phyloP scores from a whole-genome alignment of 306 rosid species.

The Sophora flavescens region DNA sequence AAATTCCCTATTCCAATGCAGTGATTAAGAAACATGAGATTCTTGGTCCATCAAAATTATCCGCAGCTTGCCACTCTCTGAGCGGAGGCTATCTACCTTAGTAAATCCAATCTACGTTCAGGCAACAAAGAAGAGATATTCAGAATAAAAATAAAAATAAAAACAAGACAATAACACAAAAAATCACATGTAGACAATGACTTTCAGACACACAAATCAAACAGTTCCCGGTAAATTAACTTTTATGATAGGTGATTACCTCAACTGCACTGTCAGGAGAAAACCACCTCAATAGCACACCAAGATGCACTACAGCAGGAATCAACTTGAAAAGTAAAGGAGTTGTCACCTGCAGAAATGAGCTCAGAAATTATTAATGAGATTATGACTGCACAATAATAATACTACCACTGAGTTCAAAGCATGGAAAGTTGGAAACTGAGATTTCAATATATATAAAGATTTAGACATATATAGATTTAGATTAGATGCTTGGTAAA shows the following conservation, averaged over 20 bases:
- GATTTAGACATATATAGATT: no score
- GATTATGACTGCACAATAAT: slow-evolving; percentile 19
- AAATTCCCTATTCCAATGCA: slow-evolving; percentile 31
- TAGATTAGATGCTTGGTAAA: slow-evolving; percentile 3
- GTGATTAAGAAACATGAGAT: slow-evolving; percentile 53
- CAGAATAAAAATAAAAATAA: slow-evolving; percentile 10
- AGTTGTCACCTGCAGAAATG: slow-evolving; percentile 81
- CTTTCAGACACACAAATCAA: slow-evolving; percentile 1
- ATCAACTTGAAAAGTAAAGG: slow-evolving; percentile 95
- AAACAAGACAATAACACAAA: slow-evolving; percentile 9
- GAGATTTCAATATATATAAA: slow-evolving; percentile 26
- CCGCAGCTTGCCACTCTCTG: slow-evolving; percentile 92
- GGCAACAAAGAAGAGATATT: slow-evolving; percentile 35
- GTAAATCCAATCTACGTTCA: slow-evolving; percentile 64
- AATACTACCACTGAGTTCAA: not conserved
- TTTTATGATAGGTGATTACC: slow-evolving; percentile 53
- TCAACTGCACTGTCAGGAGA: slow-evolving; percentile 78
- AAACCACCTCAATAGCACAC: slow-evolving; percentile 92
- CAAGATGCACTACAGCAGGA: slow-evolving; percentile 95
- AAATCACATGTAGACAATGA: not conserved
- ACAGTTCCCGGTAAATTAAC: slow-evolving; percentile 23
- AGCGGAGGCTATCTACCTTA: slow-evolving; percentile 87
- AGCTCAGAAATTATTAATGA: slow-evolving; percentile 30
- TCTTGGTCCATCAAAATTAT: slow-evolving; percentile 83
- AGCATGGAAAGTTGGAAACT: slow-evolving; percentile 32